phyloP scores from a whole-genome alignment of 2,329 filamentous ascomycete genomes.

The Ophiocordyceps camponoti-leonardi region DNA sequence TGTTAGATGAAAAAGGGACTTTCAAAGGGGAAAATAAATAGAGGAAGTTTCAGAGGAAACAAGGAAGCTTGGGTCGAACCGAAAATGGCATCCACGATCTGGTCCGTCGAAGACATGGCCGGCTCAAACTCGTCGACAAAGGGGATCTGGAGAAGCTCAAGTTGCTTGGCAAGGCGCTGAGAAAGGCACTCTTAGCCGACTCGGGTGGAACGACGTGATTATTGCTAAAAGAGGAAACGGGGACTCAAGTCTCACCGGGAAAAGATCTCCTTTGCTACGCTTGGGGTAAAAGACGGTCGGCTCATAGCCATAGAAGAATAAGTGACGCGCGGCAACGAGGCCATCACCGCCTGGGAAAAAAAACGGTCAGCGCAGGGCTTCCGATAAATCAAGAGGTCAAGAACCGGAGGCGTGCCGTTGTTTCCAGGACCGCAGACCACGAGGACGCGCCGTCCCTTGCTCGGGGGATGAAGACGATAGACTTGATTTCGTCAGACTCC shows the following conservation, averaged over 20 bases:
- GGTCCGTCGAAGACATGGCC: slow-evolving; percentile 52
- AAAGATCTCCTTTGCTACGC: slow-evolving; percentile 75
- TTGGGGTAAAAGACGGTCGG: slow-evolving; percentile 90
- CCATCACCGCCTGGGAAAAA: slow-evolving; percentile 67
- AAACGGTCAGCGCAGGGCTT: not conserved
- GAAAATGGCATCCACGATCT: slow-evolving; percentile 86
- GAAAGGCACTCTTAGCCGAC: slow-evolving; percentile 4
- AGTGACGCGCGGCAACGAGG: slow-evolving; percentile 80
- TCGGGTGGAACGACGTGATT: not conserved
- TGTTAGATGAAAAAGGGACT: not conserved
- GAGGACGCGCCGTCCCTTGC: slow-evolving; percentile 54
- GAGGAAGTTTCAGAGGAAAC: too few species aligned
- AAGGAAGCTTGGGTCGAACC: slow-evolving; percentile 29
- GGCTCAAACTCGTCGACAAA: slow-evolving; percentile 66
- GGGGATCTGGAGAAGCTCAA: slow-evolving; percentile 65
- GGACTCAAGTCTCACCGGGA: slow-evolving; percentile 40
- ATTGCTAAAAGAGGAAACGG: too few species aligned
- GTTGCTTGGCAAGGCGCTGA: slow-evolving; percentile 67
- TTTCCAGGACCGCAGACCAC: slow-evolving; percentile 82
- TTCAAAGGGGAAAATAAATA: too few species aligned
- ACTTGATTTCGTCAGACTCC: slow-evolving; percentile 29
- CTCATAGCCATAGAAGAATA: slow-evolving; percentile 80
- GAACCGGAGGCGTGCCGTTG: slow-evolving; percentile 31
- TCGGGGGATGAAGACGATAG: slow-evolving; percentile 65
- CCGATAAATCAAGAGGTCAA: not conserved